phyloP scores from a whole-genome alignment of 345 rosid species.

The Noccaea caerulescens region DNA sequence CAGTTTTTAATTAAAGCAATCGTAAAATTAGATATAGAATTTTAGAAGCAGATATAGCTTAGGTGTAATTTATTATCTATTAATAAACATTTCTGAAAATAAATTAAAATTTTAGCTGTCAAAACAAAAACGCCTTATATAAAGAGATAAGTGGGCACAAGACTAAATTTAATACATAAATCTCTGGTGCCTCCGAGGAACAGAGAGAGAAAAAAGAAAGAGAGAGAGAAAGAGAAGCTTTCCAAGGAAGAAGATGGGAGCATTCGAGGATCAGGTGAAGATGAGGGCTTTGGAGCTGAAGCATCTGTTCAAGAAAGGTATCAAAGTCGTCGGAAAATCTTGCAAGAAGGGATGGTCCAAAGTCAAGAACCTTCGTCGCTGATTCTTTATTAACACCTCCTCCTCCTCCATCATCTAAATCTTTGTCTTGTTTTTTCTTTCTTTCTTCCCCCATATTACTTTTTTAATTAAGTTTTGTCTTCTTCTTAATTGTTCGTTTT shows the following conservation, averaged over 20 bases:
- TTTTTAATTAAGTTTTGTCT: background rate
- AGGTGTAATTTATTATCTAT: slow-evolving; percentile 32
- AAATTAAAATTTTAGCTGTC: slow-evolving; percentile 16
- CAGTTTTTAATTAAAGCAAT: background rate
- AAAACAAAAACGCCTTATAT: background rate
- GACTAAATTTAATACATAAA: background rate
- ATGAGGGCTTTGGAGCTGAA: slow-evolving; percentile 70
- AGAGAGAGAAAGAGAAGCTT: slow-evolving; percentile 11
- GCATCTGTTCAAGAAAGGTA: slow-evolving; percentile 64
- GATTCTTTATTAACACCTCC: slow-evolving; percentile 18
- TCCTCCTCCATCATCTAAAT: background rate
- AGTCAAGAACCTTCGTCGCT: slow-evolving; percentile 72
- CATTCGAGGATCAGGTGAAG: slow-evolving; percentile 85
- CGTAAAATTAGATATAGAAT: slow-evolving; percentile 11
- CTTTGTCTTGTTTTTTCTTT: background rate
- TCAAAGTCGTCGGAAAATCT: slow-evolving; percentile 71
- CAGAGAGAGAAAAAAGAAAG: background rate
- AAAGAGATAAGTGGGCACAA: background rate
- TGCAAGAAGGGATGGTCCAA: slow-evolving; percentile 93
- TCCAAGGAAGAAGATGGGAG: slow-evolving; percentile 53
- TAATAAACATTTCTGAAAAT: slow-evolving; percentile 21
- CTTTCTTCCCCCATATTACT: background rate
- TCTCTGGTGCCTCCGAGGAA: background rate
- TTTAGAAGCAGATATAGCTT: slow-evolving; percentile 17
- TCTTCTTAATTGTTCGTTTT: background rate